These are phyloP conservation scores for Eucalyptus erythrocorys DNA, from an alignment of 345 rosid species.

Conservation along the genomic window DNA sequence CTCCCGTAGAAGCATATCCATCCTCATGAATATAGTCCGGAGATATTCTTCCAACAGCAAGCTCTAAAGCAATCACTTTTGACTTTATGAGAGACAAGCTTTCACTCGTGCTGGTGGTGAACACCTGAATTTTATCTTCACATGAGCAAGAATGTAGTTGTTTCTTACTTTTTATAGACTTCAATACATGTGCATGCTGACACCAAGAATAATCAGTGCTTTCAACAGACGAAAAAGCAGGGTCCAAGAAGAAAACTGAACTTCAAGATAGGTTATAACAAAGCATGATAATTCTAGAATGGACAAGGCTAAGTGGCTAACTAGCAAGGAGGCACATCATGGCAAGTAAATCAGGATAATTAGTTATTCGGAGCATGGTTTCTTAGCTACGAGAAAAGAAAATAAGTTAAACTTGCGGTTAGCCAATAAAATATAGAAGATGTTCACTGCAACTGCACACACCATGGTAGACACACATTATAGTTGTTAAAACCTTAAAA, in stretches of 20 bases:
- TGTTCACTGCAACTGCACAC: not conserved
- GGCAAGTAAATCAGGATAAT: not conserved
- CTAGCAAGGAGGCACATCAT: not conserved
- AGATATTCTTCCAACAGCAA: conserved; percentile 47
- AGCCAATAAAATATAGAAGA: not conserved
- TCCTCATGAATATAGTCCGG: conserved; percentile 21
- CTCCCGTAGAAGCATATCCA: conserved; percentile 20
- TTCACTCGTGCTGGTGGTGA: conserved; percentile 55
- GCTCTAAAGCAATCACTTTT: conserved; percentile 68
- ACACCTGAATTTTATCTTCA: conserved; percentile 29
- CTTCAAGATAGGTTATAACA: not conserved
- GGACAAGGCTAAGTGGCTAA: not conserved
- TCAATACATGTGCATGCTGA: not conserved
- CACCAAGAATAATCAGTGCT: not conserved
- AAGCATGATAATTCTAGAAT: not conserved
- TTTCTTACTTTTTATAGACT: not conserved
- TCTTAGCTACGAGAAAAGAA: not conserved
- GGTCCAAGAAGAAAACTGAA: not conserved
- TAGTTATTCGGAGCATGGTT: not conserved
- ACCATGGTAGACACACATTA: not conserved
- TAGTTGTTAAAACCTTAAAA: not conserved
- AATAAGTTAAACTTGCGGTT: not conserved
- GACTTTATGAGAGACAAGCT: conserved; percentile 55
- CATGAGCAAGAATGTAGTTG: not conserved
- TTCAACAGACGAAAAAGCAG: not conserved